Percentiles rank a stretch among this genome's conserved stretches.
Evolutionary conservation across 805 yeast species (phyloP).

Genomic region (Wickerhamomyces chambardii): DNA sequence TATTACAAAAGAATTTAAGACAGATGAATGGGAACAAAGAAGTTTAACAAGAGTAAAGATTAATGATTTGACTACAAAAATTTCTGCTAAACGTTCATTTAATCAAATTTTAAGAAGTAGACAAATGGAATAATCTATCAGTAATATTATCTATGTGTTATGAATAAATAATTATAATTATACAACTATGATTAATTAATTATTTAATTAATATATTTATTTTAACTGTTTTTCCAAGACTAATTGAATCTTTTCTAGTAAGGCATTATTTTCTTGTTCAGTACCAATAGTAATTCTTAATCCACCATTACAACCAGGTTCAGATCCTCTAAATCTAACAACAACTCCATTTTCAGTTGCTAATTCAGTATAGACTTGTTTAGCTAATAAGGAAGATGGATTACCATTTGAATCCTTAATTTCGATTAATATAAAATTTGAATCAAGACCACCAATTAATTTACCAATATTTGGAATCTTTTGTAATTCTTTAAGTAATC

Average conservation of each 20-base stretch:
- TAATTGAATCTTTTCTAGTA: slow-evolving; percentile 41
- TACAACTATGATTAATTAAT: too few species aligned
- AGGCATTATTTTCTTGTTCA: slow-evolving; percentile 51
- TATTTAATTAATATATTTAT: neutral
- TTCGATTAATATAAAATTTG: slow-evolving; percentile 77
- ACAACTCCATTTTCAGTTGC: slow-evolving; percentile 75
- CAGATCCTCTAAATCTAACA: slow-evolving; percentile 85
- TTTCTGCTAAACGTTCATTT: slow-evolving; percentile 3
- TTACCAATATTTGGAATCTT: slow-evolving; percentile 57
- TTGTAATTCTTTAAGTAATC: slow-evolving; percentile 44
- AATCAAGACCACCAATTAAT: slow-evolving; percentile 75
- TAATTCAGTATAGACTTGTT: slow-evolving; percentile 51
- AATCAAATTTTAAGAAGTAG: slow-evolving; percentile 3
- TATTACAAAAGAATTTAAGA: slow-evolving; percentile 1
- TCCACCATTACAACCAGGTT: slow-evolving; percentile 83
- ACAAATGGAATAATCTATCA: too few species aligned
- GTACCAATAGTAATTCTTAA: slow-evolving; percentile 87
- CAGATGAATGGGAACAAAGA: slow-evolving; percentile 4
- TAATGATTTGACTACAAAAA: slow-evolving; percentile 5
- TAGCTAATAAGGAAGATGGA: slow-evolving; percentile 66
- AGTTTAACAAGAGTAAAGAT: slow-evolving; percentile 9
- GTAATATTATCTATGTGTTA: slow-evolving; percentile 3
- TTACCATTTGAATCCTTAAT: slow-evolving; percentile 50
- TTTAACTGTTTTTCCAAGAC: slow-evolving; percentile 18
- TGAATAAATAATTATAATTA: neutral